Base-by-base conservation (phyloP, 2,329 filamentous ascomycete genomes). In the Parastagonospora nodorum region DNA sequence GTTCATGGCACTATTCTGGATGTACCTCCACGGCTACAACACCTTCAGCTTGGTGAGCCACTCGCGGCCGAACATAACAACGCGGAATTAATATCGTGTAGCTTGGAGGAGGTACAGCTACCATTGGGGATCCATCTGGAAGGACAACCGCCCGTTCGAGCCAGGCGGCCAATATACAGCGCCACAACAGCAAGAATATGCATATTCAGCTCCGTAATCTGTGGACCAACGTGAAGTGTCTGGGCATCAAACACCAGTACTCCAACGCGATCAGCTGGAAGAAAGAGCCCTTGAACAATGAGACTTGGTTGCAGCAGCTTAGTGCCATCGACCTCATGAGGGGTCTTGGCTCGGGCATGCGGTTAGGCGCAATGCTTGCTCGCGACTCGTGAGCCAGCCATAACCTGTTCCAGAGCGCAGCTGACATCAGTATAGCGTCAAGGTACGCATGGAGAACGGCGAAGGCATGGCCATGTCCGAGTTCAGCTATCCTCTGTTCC, bases 391-490 rank as follows among this genome's bases (percentile, higher is more conserved):
- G 74, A 80, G 89, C 84, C 41, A 8, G 7, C 11, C 1, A 12
- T 8, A 14, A 2, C 12, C 12, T 10, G 4, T 16, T 14, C 7
- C 8, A 11, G 11, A 29, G 19, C 11, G 8, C 8, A 8, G 8
- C 64, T 73, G 42, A 73, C 38, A 32, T 28, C 31, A 40, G 30
- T 42, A 10, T 29, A 86, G 84, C 30, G 92, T 95, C 47, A 94
- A 91, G 74, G 87, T 85, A 50, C 90, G 92, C 67, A 82, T 97
- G 80, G 82, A 83, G n/a, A 86, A 86, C 45, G 90, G 91, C 32
- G 89, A 94, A 57, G 95, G 94, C 63, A 93, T 99, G 88, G 95
- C 92, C 0, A 89, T 95, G 64, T 88, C 90, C 31, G 94, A 99
- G 71, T 96, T 99, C 73, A 84, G 86, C 36, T 99, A 99, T 68